A percentile compares a stretch with the other conserved stretches of the same genome.
These are phyloP conservation scores for Clarireedia monteithiana DNA, from an alignment of 2,329 filamentous ascomycete genomes.

Conservation along the genomic window DNA sequence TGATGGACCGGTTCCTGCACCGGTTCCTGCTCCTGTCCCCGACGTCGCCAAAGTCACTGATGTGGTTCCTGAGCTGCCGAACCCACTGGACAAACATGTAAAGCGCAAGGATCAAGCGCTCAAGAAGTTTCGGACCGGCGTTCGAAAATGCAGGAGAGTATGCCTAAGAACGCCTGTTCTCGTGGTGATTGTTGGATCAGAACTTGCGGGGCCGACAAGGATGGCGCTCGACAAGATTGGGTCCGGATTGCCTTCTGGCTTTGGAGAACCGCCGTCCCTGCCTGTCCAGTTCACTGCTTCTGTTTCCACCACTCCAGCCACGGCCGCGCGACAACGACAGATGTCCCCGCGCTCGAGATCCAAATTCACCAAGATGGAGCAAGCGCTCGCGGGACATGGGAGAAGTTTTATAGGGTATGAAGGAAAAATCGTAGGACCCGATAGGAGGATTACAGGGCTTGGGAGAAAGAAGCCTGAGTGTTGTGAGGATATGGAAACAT, in stretches of 20 bases:
- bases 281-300: not conserved
- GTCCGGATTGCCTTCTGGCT: not conserved
- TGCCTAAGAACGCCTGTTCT: constrained; percentile 12
- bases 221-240: constrained; percentile 5
- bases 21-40: not conserved
- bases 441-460: not conserved
- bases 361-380: constrained; percentile 3
- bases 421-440: too few species aligned
- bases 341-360: constrained; percentile 1
- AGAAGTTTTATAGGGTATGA: not conserved
- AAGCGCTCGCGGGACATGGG: not conserved
- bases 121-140: constrained; percentile 1
- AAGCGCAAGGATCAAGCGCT: constrained; percentile 4
- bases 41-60: not conserved
- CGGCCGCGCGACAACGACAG: not conserved
- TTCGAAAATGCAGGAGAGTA: constrained; percentile 4
- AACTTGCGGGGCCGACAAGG: constrained; percentile 12
- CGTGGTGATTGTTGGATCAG: constrained; percentile 10
- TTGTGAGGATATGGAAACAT: not conserved
- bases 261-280: not conserved
- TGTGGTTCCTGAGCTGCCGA: not conserved
- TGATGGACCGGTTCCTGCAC: not conserved
- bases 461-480: not conserved
- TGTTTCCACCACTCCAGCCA: not conserved
- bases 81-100: not conserved